Percentiles rank a stretch among this genome's conserved stretches.
Conservation (phyloP, 2,329 filamentous ascomycete species). For the Claviceps humidiphila region DNA sequence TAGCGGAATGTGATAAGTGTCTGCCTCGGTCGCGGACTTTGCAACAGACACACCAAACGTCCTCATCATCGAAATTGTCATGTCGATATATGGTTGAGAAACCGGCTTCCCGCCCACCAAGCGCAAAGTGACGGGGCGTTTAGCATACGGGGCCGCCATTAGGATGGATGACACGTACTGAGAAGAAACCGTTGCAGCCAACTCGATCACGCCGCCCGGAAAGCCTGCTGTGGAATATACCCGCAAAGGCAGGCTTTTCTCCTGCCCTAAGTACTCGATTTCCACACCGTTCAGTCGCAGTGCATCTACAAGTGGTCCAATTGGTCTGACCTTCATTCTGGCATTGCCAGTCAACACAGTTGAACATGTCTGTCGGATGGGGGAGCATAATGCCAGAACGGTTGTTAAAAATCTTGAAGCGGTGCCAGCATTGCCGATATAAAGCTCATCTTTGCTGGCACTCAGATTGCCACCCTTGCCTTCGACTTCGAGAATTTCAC, state of each 20-base stretch:
- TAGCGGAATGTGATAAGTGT: constrained; percentile 89
- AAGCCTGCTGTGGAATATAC: constrained; percentile 75
- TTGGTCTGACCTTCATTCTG: constrained; percentile 91
- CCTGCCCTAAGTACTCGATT: constrained; percentile 72
- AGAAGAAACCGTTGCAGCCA: constrained; percentile 93
- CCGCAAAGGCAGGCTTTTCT: constrained; percentile 70
- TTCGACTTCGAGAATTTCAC: constrained; percentile 77
- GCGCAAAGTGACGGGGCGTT: constrained; percentile 77
- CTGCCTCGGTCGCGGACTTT: constrained; percentile 61
- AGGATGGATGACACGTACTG: constrained; percentile 96
- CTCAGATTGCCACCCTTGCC: constrained; percentile 79
- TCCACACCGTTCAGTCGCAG: constrained; percentile 75
- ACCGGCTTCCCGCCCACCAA: constrained; percentile 96
- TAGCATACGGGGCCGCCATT: constrained; percentile 95
- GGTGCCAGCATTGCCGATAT: constrained; percentile 92
- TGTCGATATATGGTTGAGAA: constrained; percentile 93
- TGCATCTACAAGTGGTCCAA: constrained; percentile 85
- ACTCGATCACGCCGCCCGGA: constrained; percentile 73
- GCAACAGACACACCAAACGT: constrained; percentile 75
- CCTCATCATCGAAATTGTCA: constrained; percentile 97
- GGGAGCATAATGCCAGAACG: constrained; percentile 69
- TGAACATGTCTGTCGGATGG: constrained; percentile 43
- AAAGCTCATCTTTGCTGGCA: constrained; percentile 65
- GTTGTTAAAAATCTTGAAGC: constrained; percentile 92
- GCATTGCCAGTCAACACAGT: constrained; percentile 86